A percentile compares a stretch with the other conserved stretches of the same genome.
Evolutionary conservation across 2,329 filamentous ascomycete species (phyloP).

Genomic region (Iodosphaeria phyllophila): DNA sequence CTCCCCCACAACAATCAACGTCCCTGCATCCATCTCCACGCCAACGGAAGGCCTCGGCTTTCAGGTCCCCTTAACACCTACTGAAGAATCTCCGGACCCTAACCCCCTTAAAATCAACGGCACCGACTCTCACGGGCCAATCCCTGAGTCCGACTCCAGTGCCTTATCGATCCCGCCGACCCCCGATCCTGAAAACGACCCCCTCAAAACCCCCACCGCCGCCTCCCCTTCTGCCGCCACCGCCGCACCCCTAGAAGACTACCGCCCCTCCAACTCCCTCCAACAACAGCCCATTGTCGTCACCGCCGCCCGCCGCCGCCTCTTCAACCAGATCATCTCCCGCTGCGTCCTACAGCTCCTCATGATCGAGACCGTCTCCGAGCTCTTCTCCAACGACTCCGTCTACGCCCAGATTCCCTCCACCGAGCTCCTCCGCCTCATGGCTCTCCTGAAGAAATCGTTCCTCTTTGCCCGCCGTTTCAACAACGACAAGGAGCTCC

Average conservation of each 20-base stretch:
- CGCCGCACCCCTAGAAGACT: slow-evolving; percentile 71
- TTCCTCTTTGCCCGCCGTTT: slow-evolving; percentile 95
- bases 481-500: slow-evolving; percentile 91
- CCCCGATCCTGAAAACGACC: slow-evolving; percentile 6
- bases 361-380: slow-evolving; percentile 98
- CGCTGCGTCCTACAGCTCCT: slow-evolving; percentile 93
- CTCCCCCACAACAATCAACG: slow-evolving; percentile 49
- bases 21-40: slow-evolving; percentile 30
- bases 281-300: slow-evolving; percentile 86
- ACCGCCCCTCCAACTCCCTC: slow-evolving; percentile 55
- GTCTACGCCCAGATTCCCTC: slow-evolving; percentile 92
- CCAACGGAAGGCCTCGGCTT: slow-evolving; percentile 34
- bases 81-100: slow-evolving; percentile 24
- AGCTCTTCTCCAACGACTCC: slow-evolving; percentile 91
- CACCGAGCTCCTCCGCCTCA: slow-evolving; percentile 70
- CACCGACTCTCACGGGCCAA: slow-evolving; percentile 20
- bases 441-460: slow-evolving; percentile 85
- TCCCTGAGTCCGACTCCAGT: slow-evolving; percentile 14
- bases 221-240: slow-evolving; percentile 20
- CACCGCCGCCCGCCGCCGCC: slow-evolving; percentile 76
- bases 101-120: slow-evolving; percentile 45
- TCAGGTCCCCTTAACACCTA: slow-evolving; percentile 22
- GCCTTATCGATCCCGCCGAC: slow-evolving; percentile 7
- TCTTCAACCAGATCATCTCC: slow-evolving; percentile 99
- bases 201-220: slow-evolving; percentile 5